Percentiles rank a stretch among this genome's conserved stretches.
Conservation (phyloP, 306 rosid genomes). For the Corylus avellana region DNA sequence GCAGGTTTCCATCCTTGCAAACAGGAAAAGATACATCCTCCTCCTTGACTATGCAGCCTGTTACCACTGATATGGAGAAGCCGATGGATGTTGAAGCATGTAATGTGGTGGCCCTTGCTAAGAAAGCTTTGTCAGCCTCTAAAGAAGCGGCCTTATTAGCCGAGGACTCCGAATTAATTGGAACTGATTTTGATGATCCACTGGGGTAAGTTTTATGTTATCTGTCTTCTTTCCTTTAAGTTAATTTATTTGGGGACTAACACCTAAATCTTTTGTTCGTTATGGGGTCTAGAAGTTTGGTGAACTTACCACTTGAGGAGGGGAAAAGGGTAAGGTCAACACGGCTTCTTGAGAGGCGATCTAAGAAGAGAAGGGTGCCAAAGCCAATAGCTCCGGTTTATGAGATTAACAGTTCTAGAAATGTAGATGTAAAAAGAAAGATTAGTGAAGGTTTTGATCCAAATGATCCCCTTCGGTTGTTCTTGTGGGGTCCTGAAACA, state of each 20-base stretch:
- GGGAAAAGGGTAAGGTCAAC: constrained; percentile 64
- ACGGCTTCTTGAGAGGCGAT: constrained; percentile 61
- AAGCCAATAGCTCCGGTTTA: constrained; percentile 36
- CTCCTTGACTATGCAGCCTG: constrained; percentile 25
- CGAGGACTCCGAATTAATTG: constrained; percentile 40
- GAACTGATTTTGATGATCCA: constrained; percentile 40
- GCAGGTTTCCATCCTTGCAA: constrained; percentile 60
- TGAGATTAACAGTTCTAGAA: constrained; percentile 40
- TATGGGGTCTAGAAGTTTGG: constrained; percentile 41
- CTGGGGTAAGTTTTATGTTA: constrained; percentile 53
- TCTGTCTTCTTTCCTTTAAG: constrained; percentile 19
- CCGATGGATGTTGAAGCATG: constrained; percentile 37
- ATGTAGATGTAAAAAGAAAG: constrained; percentile 50
- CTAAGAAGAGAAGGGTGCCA: constrained; percentile 60
- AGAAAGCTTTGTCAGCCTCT: constrained; percentile 75
- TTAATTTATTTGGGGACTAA: constrained; percentile 31
- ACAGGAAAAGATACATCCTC: constrained; percentile 31
- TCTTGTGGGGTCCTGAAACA: constrained; percentile 79
- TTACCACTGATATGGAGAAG: constrained; percentile 23
- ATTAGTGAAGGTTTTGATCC: constrained; percentile 53
- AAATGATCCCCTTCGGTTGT: constrained; percentile 70
- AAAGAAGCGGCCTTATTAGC: constrained; percentile 61
- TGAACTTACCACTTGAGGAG: constrained; percentile 37
- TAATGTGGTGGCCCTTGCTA: constrained; percentile 60
- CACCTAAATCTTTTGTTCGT: constrained; percentile 30